Evolutionary conservation across 345 rosid species (phyloP).

Genomic region (Luvunga scandens): DNA sequence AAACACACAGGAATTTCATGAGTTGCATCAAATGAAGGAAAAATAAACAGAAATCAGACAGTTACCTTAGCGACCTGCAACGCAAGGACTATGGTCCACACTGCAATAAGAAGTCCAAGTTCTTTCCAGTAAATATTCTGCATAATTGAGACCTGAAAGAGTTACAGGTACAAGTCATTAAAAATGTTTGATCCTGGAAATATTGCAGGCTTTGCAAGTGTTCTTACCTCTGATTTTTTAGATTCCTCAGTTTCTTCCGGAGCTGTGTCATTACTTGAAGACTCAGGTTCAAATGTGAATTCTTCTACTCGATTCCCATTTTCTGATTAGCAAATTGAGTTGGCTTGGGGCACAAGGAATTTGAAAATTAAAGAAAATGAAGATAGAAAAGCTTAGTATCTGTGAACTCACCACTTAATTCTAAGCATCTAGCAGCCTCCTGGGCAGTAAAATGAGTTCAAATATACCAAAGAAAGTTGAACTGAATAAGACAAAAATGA

Average conservation of each 20-base stretch:
- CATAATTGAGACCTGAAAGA: constrained; percentile 35
- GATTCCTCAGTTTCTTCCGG: constrained; percentile 13
- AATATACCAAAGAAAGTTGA: background rate
- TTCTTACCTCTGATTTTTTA: constrained; percentile 24
- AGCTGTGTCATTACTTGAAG: background rate
- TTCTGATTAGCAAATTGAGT: constrained; percentile 16
- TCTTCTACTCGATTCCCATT: constrained; percentile 20
- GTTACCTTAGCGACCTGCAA: constrained; percentile 44
- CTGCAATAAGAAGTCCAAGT: constrained; percentile 37
- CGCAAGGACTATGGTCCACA: constrained; percentile 40
- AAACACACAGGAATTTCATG: constrained; percentile 1
- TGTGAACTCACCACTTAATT: constrained; percentile 25
- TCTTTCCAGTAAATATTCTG: constrained; percentile 48
- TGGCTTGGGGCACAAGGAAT: background rate
- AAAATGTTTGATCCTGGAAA: background rate
- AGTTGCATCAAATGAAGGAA: constrained; percentile 7
- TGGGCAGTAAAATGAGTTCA: too few species aligned
- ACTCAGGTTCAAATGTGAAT: constrained; percentile 21
- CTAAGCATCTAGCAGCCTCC: constrained; percentile 30
- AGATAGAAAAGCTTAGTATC: background rate
- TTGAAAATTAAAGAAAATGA: background rate
- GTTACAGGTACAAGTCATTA: background rate
- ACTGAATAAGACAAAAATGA: background rate
- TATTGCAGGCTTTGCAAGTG: background rate
- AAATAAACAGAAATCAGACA: background rate